These are phyloP conservation scores for Trichomonascus vanleenenianus DNA, from an alignment of 805 yeast genomes.

Conservation along the genomic window DNA sequence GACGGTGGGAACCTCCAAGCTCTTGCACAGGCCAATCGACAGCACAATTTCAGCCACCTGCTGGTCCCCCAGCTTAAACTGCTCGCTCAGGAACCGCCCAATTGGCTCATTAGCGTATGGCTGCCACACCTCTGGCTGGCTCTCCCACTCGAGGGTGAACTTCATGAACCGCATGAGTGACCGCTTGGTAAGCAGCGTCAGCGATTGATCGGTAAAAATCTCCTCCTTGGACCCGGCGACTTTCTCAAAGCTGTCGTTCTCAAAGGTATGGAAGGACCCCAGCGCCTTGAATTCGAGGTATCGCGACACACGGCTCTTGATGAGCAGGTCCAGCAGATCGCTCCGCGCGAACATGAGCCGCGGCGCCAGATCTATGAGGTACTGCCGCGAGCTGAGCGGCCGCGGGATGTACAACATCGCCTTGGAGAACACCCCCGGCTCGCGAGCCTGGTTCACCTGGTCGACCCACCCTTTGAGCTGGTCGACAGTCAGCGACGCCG, in stretches of 20 bases:
- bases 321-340: conserved; percentile 70
- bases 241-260: conserved; percentile 83
- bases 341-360: conserved; percentile 82
- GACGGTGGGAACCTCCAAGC: conserved; percentile 53
- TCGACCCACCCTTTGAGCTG: conserved; percentile 80
- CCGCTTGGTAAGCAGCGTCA: conserved; percentile 70
- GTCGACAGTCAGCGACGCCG: conserved; percentile 79
- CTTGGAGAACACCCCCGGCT: conserved; percentile 38
- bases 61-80: conserved; percentile 62
- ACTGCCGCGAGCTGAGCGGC: conserved; percentile 58
- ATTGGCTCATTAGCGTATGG: conserved; percentile 52
- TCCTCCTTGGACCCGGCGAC: conserved; percentile 84
- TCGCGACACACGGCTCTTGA: conserved; percentile 80
- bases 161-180: conserved; percentile 85
- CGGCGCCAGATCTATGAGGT: conserved; percentile 84
- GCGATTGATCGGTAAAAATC: conserved; percentile 80
- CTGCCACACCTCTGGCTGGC: conserved; percentile 47
- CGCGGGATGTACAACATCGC: conserved; percentile 78
- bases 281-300: conserved; percentile 89
- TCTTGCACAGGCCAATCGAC: conserved; percentile 74
- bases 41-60: conserved; percentile 79
- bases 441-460: conserved; percentile 47
- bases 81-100: conserved; percentile 47
- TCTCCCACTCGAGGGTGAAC: conserved; percentile 69
- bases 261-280: conserved; percentile 87